Base-by-base conservation (phyloP, 2,329 filamentous ascomycete genomes). In the Pseudogymnoascus sp. region DNA sequence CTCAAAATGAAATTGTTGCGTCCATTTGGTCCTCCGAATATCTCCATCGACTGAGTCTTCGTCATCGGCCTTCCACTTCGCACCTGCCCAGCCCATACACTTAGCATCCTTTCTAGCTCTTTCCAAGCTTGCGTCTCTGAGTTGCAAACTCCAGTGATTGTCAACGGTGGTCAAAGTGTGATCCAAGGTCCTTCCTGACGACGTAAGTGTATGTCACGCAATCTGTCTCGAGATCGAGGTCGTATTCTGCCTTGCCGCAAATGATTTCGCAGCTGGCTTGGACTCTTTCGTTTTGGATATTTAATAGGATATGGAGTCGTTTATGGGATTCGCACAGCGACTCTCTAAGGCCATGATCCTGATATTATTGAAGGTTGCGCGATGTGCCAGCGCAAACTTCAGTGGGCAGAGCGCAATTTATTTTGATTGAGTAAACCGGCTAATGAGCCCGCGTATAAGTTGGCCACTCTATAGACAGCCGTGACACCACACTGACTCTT, bases 231-330 rank as follows among this genome's bases (percentile, higher is more conserved):
- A n/a, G n/a, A n/a, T n/a, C n/a, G n/a, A n/a, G n/a, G n/a, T n/a
- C n/a, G n/a, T n/a, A n/a, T n/a, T n/a, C n/a, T n/a, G n/a, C n/a
- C n/a, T n/a, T n/a, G n/a, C n/a, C 68, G 66, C 66, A 69, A 56
- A 69, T 68, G 26, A 62, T 64, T 40, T 67, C 64, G 64, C 68
- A 66, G 60, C 64, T 64, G 31, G 62, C 60, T 38, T 64, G 56
- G 59, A 67, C 64, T 37, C 50, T 64, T 66, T 65, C 37, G 53
- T 21, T 44, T 59, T 11, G 63, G 50, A 29, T 21, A 13, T n/a
- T n/a, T n/a, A 31, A 38, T 15, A 35, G 26, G 15, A 60, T 60
- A 60, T 37, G 19, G 59, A 37, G 29, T n/a, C 29, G 35, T 38
- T 37, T 60, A 35, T 60, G 53, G 59, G 59, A 60, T 60, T 37